Percentiles rank a stretch among this genome's conserved stretches.
Evolutionary conservation across 1,284 basidiomycete species (phyloP).

Genomic region (Marasmius sp.): DNA sequence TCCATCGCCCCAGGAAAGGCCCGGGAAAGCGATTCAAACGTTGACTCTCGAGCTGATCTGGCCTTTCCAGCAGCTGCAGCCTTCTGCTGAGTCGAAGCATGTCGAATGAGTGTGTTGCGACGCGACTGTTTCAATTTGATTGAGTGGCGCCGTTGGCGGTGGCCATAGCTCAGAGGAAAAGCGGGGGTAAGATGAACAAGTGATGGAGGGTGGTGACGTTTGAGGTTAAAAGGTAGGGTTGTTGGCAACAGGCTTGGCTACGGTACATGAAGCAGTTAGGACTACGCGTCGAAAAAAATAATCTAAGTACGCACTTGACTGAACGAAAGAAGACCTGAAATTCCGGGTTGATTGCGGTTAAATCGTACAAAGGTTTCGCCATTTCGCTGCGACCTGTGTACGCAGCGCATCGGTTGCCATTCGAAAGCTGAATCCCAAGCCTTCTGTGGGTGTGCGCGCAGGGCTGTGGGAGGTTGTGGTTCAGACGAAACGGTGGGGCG

Average conservation of each 20-base stretch:
- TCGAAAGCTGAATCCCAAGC: no score
- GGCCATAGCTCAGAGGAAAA: constrained; percentile 9
- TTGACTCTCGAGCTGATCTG: constrained; percentile 48
- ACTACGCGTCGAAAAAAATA: no score
- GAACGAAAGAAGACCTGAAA: no score
- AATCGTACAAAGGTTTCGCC: no score
- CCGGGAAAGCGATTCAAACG: constrained; percentile 12
- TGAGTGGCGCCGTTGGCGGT: constrained; percentile 31
- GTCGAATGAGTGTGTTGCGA: constrained; percentile 72
- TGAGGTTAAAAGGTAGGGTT: not conserved
- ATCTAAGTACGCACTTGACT: no score
- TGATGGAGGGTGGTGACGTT: not conserved
- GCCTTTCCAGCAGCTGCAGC: constrained; percentile 63
- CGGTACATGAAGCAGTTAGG: no score
- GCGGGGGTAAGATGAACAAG: constrained; percentile 1
- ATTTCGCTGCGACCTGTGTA: no score
- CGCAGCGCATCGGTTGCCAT: no score
- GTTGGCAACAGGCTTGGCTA: not conserved
- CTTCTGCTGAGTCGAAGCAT: constrained; percentile 74
- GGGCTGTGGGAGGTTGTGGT: no score
- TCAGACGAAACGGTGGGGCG: no score
- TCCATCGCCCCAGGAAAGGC: constrained; percentile 11
- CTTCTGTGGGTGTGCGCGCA: no score
- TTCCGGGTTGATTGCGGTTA: no score
- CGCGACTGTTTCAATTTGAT: constrained; percentile 44